Percentiles rank a stretch among this genome's conserved stretches.
These are phyloP conservation scores for Tuber microsphaerosporum DNA, from an alignment of 495 filamentous ascomycete species.

Conservation along the genomic window DNA sequence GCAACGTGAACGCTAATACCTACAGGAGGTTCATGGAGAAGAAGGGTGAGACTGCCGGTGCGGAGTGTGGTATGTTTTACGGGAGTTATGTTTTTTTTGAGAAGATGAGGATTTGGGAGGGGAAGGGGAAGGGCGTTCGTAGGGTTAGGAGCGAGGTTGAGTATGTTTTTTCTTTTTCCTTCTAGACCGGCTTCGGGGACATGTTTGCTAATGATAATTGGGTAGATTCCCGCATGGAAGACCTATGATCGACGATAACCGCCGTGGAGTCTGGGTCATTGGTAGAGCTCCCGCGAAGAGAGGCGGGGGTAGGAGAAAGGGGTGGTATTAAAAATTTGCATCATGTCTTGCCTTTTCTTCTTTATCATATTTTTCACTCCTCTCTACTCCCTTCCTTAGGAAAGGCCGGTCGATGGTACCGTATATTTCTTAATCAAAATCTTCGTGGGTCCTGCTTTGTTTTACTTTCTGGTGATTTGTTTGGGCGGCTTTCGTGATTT, in stretches of 20 bases:
- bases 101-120: conserved; percentile 53
- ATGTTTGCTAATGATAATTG: conserved; percentile 7
- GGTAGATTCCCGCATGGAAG: conserved; percentile 7
- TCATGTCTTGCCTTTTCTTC: neutral
- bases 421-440: neutral
- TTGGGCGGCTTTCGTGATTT: neutral
- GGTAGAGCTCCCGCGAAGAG: neutral
- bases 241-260: conserved; percentile 19
- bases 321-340: neutral
- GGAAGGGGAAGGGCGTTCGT: conserved; percentile 51
- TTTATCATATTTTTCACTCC: neutral
- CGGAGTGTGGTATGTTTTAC: conserved; percentile 47
- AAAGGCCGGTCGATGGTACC: neutral
- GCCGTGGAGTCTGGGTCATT: conserved; percentile 19
- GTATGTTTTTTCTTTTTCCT: conserved; percentile 23
- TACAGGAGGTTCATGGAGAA: conserved; percentile 49
- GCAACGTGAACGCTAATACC: conserved; percentile 42
- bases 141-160: conserved; percentile 51
- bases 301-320: neutral
- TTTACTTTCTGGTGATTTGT: neutral
- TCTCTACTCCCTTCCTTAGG: neutral
- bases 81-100: conserved; percentile 55
- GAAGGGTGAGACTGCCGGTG: conserved; percentile 47
- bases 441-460: neutral
- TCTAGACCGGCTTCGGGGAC: neutral